Evolutionary conservation across 192 early-diverging fungal genomes (phyloP).

Genomic region (Paraglomus brasilianum): DNA sequence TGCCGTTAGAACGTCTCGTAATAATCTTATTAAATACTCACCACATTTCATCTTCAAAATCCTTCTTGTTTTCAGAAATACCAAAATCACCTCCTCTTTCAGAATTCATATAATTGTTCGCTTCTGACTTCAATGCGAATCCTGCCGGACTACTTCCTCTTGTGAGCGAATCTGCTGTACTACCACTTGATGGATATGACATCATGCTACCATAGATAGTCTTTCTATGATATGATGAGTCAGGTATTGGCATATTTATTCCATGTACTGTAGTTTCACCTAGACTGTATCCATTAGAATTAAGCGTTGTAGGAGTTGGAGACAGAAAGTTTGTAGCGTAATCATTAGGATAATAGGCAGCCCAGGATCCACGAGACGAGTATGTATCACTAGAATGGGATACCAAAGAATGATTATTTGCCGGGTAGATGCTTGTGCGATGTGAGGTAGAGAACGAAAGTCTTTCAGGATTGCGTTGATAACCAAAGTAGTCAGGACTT

Average conservation of each 20-base stretch:
- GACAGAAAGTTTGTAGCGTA: too few relatives aligned
- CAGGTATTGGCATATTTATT: neutral
- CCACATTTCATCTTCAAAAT: conserved; percentile 43
- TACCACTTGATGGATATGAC: conserved; percentile 18
- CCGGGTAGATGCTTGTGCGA: too few relatives aligned
- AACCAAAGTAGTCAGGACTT: too few relatives aligned
- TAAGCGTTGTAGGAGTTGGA: conserved; percentile 4
- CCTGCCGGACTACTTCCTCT: conserved; percentile 25
- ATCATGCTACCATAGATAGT: conserved; percentile 11
- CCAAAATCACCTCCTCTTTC: neutral
- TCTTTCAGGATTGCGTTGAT: too few relatives aligned
- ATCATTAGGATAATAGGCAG: too few relatives aligned
- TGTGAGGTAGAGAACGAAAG: too few relatives aligned
- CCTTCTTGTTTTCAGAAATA: conserved; percentile 19
- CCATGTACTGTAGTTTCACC: too few relatives aligned
- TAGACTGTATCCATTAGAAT: too few relatives aligned
- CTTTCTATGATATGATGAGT: conserved; percentile 26
- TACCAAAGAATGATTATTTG: too few relatives aligned
- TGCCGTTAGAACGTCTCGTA: neutral
- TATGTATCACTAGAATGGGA: too few relatives aligned
- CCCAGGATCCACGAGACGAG: too few relatives aligned
- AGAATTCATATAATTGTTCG: neutral
- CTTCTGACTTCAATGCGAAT: neutral
- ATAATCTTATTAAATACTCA: conserved; percentile 8
- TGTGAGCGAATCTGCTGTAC: conserved; percentile 10